phyloP scores from a whole-genome alignment of 305 asterid genomes.

The Lippia alba region DNA sequence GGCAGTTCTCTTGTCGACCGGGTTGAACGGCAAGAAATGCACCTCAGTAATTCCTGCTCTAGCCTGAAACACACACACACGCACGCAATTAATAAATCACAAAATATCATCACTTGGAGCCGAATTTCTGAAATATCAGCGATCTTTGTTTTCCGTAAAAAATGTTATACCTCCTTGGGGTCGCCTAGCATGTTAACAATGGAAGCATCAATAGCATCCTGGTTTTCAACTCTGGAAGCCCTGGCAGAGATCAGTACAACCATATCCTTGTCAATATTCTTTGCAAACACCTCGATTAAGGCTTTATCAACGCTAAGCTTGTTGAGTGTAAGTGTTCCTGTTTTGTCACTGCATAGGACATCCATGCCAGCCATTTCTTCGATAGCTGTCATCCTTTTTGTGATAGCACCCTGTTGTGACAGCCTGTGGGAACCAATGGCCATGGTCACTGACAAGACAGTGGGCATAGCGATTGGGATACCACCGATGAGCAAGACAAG shows the following conservation, averaged over 20 bases:
- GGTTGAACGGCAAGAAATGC: conserved; percentile 93
- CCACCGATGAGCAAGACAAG: conserved; percentile 74
- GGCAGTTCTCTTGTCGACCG: conserved; percentile 90
- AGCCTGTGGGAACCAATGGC: conserved; percentile 76
- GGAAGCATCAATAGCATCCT: conserved; percentile 75
- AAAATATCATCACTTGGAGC: too few species aligned
- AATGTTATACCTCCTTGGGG: conserved; percentile 55
- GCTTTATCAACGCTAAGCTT: conserved; percentile 67
- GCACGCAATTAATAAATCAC: neutral
- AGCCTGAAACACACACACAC: conserved; percentile 46
- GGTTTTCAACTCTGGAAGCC: conserved; percentile 72
- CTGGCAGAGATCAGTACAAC: conserved; percentile 58
- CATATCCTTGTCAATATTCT: conserved; percentile 43
- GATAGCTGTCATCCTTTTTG: conserved; percentile 80
- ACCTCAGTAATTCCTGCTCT: conserved; percentile 83
- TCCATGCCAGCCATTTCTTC: conserved; percentile 86
- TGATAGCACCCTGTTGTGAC: conserved; percentile 74
- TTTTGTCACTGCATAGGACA: conserved; percentile 77
- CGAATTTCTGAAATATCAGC: neutral
- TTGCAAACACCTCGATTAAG: conserved; percentile 57
- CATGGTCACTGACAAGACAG: conserved; percentile 75
- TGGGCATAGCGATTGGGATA: conserved; percentile 81
- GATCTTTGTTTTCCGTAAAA: neutral
- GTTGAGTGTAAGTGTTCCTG: conserved; percentile 75
- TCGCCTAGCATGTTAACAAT: conserved; percentile 59